A percentile compares a stretch with the other conserved stretches of the same genome.
Conservation (phyloP, 768 basidiomycete genomes). For the Suillus discolor region DNA sequence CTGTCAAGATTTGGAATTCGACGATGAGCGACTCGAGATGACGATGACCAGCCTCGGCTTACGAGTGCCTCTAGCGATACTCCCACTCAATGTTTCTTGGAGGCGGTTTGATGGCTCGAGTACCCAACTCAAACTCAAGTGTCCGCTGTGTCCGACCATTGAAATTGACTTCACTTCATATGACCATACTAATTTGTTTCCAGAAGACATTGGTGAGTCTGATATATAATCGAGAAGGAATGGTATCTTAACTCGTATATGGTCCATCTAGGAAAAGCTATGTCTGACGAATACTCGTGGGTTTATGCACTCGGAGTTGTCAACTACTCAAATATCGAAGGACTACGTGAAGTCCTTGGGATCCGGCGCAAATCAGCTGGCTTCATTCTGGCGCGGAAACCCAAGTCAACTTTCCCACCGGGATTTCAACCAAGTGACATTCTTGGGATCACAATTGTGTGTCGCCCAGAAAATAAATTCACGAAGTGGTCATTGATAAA, state of each 20-base stretch:
- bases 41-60: conserved; percentile 4
- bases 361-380: background rate
- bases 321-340: background rate
- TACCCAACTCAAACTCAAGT: background rate
- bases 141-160: background rate
- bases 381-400: background rate
- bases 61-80: background rate
- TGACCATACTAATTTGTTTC: background rate
- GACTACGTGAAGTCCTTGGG: background rate
- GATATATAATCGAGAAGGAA: background rate
- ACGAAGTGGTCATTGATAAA: background rate
- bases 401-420: background rate
- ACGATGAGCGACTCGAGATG: background rate
- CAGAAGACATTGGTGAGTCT: background rate
- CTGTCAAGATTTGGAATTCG: background rate
- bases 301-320: background rate
- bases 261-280: background rate
- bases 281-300: background rate
- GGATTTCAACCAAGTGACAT: background rate
- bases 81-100: background rate
- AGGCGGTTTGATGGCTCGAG: background rate
- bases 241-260: background rate
- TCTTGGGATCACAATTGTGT: background rate
- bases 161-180: background rate
- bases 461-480: background rate